Conservation (phyloP, 108 stramenopile species). For the Licmophora abbreviata region DNA sequence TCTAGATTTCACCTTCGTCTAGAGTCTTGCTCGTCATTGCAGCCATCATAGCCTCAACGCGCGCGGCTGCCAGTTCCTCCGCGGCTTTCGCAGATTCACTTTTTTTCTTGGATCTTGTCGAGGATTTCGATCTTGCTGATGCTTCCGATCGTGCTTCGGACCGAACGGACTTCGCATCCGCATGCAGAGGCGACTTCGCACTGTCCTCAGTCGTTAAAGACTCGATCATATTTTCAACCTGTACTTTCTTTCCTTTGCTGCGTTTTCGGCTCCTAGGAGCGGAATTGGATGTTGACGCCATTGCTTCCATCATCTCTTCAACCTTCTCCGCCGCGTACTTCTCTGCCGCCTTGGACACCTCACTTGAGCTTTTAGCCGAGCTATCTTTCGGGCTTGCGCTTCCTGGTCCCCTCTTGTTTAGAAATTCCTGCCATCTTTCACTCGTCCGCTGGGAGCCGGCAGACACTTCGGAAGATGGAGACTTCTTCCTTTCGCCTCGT, state of each 20-base stretch:
- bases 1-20: slow-evolving; percentile 17
- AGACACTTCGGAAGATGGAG: slow-evolving; percentile 7
- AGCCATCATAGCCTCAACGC: slow-evolving; percentile 68
- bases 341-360: slow-evolving; percentile 43
- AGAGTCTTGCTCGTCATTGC: slow-evolving; percentile 19
- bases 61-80: slow-evolving; percentile 52
- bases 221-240: not conserved
- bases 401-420: slow-evolving; percentile 21
- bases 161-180: not conserved
- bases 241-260: not conserved
- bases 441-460: slow-evolving; percentile 5
- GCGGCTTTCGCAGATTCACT: slow-evolving; percentile 16
- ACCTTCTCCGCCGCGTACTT: slow-evolving; percentile 50
- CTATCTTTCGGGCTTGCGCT: slow-evolving; percentile 8
- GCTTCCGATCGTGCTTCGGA: slow-evolving; percentile 2
- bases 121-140: too few relatives aligned
- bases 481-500: slow-evolving; percentile 11
- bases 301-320: slow-evolving; percentile 61
- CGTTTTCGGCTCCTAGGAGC: too few relatives aligned
- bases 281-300: too few relatives aligned
- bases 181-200: not conserved
- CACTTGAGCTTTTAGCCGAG: slow-evolving; percentile 12
- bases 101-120: too few relatives aligned
- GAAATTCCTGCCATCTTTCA: slow-evolving; percentile 21
- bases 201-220: not conserved